Evolutionary conservation across 495 filamentous ascomycete species (phyloP), one percentile per base, ranked within the genome.

Genomic region (Chaetomium fimeti): DNA sequence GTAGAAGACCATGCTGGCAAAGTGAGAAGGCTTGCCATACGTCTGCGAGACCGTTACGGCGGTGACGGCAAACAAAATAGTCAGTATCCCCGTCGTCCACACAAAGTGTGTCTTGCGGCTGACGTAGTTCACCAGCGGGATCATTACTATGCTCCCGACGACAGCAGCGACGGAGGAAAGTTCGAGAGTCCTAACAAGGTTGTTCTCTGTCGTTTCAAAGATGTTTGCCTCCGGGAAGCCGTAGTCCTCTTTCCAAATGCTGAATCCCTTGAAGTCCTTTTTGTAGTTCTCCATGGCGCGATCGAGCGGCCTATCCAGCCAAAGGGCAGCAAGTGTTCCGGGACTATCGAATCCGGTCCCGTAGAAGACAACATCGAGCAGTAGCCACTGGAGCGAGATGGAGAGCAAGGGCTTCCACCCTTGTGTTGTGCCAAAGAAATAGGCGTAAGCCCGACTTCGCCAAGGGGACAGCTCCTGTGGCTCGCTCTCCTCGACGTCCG

Each of bases 331-430:
- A 8, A 56, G 29, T 8, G 53, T 56, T 3, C 29, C 29, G 9
- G 53, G 53, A 18, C 32, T 56, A 29, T 40, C 53, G 5, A 56
- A 13, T 0, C 53, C 53, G 20, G 28, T 24, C 0, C 53, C 53
- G 32, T 56, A 56, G 9, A 56, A 56, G 18, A 40, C 53, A 40
- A 32, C 9, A 6, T 52, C 49, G 8, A 56, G 29, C 8, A 56
- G 32, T 8, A 56, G 32, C 53, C 53, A 56, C 2, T 40, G 32
- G 32, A 56, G 8, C 9, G 53, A 56, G 29, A 40, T 24, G 53
- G 29, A 32, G 28, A 55, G 52, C 28, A 55, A 16, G 18, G 52
- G 52, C 52, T 55, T 55, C 52, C 52, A 55, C 3, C 52, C 52
- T 8, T 55, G 52, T 2, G 52, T 55, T 9, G 11, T 36, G 28